Evolutionary conservation across 179 eudicot genomes (phyloP), one percentile per base, ranked within the genome.

Genomic region (Silene vulgaris): DNA sequence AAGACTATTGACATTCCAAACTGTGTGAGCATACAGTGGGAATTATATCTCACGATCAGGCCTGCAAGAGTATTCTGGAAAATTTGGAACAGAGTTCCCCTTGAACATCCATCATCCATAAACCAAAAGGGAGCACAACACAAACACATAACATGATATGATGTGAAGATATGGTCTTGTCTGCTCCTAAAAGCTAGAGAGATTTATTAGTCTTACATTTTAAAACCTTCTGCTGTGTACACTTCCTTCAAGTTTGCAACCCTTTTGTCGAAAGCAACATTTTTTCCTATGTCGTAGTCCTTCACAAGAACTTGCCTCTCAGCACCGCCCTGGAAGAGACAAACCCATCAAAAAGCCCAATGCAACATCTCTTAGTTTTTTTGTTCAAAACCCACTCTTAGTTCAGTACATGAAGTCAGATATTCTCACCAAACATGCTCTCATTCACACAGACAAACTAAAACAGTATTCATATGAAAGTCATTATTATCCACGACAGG

Each of bases 241-340:
- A 91, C 99, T 80, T 91, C 98, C 86, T 89, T 96, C 82, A 96
- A 81, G 79, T 96, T 93, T 13, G 87, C 29, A 80, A 96, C 78
- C 76, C 84, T 86, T 65, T 82, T 87, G 57, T 85, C 91, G 81
- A 96, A 96, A 50, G 96, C 87, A 75, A 96, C 92, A 66, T 84
- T 32, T 82, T 84, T 93, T 9, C 97, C 97, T 62, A 80, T 82
- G n/a, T 91, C 90, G 75, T 93, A 96, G 76, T 91, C 85, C 74
- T 79, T 85, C 60, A 93, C 99, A 73, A 96, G 97, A 77, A 96
- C 99, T 86, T 88, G 97, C 72, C 93, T 85, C 85, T 96, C 99
- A 82, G 87, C 94, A 80, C 62, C 19, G 23, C 87, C 93, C 97
- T 96, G 82, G 63, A 81, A 65, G 52, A 79, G n/a, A 61, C 14